Conservation (phyloP, 2,329 filamentous ascomycete genomes). For the Dothistroma pini region DNA sequence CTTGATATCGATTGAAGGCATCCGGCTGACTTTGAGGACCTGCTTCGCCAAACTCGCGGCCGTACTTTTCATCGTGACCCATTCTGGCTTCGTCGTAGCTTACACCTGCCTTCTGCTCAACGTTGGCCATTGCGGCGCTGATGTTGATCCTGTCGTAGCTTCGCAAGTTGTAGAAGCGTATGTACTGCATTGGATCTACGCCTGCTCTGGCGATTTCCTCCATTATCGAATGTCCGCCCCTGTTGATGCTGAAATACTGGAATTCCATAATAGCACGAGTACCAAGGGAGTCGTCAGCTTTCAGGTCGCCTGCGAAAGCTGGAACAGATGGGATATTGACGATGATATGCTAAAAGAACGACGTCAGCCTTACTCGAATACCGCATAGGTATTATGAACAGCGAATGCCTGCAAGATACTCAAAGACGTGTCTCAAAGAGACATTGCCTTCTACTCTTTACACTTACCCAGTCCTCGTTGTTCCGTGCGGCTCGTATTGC, state of each 20-base stretch:
- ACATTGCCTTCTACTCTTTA: not conserved
- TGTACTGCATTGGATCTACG: constrained; percentile 68
- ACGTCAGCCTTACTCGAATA: not conserved
- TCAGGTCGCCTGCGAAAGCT: constrained; percentile 76
- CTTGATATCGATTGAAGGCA: constrained; percentile 67
- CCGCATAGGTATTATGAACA: too few species aligned
- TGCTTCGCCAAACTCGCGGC: constrained; percentile 11
- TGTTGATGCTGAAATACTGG: constrained; percentile 75
- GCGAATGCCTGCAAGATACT: too few species aligned
- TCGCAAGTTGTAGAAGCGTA: constrained; percentile 79
- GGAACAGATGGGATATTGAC: constrained; percentile 77
- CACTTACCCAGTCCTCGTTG: constrained; percentile 55
- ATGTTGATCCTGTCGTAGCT: constrained; percentile 82
- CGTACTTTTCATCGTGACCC: constrained; percentile 48
- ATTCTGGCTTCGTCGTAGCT: constrained; percentile 63
- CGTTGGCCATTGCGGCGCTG: constrained; percentile 57
- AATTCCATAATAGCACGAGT: constrained; percentile 87
- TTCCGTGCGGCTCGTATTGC: constrained; percentile 66
- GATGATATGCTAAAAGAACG: constrained; percentile 54
- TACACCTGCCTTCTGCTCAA: constrained; percentile 62
- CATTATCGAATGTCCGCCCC: constrained; percentile 73
- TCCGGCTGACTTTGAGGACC: not conserved
- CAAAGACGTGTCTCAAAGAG: too few species aligned
- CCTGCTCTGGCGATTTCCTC: constrained; percentile 64
- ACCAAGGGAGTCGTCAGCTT: constrained; percentile 66